Percentiles rank a stretch among this genome's conserved stretches.
Evolutionary conservation across 306 rosid species (phyloP).

Genomic region (Begonia peltatifolia): DNA sequence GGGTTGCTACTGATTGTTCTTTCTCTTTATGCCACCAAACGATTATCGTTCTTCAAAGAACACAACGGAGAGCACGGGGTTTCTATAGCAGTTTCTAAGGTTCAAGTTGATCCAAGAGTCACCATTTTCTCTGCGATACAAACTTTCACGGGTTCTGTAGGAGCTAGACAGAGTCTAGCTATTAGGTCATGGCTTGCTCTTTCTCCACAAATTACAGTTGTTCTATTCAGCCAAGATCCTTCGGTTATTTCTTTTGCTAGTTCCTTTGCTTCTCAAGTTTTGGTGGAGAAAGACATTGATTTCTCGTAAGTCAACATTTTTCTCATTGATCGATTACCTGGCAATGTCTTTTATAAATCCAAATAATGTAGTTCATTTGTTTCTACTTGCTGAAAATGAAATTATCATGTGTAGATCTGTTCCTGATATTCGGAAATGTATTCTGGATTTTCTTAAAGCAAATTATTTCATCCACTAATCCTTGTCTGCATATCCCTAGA

Average conservation of each 20-base stretch:
- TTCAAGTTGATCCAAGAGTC: constrained; percentile 23
- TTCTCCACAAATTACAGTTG: constrained; percentile 36
- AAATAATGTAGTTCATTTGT: no score
- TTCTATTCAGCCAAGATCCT: constrained; percentile 54
- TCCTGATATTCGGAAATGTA: not conserved
- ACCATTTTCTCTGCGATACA: constrained; percentile 67
- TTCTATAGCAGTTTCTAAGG: constrained; percentile 5
- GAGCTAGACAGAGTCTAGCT: constrained; percentile 47
- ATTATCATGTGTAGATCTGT: not conserved
- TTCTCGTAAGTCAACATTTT: constrained; percentile 47
- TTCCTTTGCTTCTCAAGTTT: constrained; percentile 45
- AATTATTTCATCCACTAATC: not conserved
- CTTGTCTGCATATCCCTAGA: constrained; percentile 34
- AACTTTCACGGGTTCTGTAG: constrained; percentile 43
- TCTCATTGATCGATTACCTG: no score
- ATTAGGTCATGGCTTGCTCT: constrained; percentile 80
- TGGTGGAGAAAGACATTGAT: constrained; percentile 54
- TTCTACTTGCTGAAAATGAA: not conserved
- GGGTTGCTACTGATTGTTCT: constrained; percentile 51
- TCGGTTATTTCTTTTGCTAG: constrained; percentile 47
- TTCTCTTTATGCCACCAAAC: constrained; percentile 60
- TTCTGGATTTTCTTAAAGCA: no score
- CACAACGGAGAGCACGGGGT: constrained; percentile 14
- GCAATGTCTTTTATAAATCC: no score
- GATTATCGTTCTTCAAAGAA: constrained; percentile 35